Conservation (phyloP, 192 early-diverging fungal genomes). For the Bifiguratus adelaidae region DNA sequence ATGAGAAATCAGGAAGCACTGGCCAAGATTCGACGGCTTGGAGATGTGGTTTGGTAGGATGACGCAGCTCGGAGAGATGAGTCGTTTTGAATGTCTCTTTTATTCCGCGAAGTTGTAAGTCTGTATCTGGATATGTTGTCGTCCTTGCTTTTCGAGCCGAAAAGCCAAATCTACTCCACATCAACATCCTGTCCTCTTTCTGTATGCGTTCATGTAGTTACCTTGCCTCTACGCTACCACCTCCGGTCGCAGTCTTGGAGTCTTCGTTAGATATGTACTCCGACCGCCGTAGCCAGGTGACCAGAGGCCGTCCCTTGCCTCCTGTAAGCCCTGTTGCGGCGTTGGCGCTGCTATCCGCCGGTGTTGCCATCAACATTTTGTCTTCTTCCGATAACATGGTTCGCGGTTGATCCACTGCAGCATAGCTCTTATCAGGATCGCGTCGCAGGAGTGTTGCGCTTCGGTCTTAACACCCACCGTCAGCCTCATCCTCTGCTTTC, state of each 20-base stretch:
- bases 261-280: constrained; percentile 39
- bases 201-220: too few relatives aligned
- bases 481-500: constrained; percentile 16
- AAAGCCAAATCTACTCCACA: constrained; percentile 13
- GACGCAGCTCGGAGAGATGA: constrained; percentile 17
- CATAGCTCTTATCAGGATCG: neutral
- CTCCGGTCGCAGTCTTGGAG: constrained; percentile 8
- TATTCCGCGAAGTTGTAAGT: constrained; percentile 30
- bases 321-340: constrained; percentile 4
- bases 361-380: constrained; percentile 12
- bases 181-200: too few relatives aligned
- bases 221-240: too few relatives aligned
- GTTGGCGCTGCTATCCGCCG: constrained; percentile 4
- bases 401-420: neutral
- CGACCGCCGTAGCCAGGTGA: constrained; percentile 42
- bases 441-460: too few relatives aligned
- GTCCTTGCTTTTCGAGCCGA: constrained; percentile 11
- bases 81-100: constrained; percentile 29
- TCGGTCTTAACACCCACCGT: too few relatives aligned
- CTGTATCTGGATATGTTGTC: constrained; percentile 20
- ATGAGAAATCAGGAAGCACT: constrained; percentile 37
- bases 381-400: constrained; percentile 10
- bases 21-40: constrained; percentile 35
- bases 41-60: constrained; percentile 32
- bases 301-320: constrained; percentile 17